Evolutionary conservation across 1,139 yeast species (phyloP), one percentile per base, ranked within the genome.

Genomic region (Geotrichum citri-aurantii): DNA sequence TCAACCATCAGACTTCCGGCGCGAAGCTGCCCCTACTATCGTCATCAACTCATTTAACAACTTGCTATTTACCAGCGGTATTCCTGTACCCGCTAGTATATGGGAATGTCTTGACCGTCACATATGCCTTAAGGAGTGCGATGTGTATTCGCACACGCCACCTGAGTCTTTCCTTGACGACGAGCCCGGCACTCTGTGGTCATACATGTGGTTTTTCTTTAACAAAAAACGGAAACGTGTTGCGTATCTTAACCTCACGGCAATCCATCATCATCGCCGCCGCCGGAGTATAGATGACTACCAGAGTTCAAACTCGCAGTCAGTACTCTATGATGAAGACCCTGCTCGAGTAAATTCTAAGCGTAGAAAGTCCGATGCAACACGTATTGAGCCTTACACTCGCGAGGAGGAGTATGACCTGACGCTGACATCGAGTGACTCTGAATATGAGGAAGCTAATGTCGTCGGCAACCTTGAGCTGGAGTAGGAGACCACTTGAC

Each of bases 171-270:
- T 89, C 50, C 77, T 90, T 44, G 86, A 88, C 61, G 85, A 83
- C 66, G 88, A 86, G 44, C 86, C 88, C 47, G 92, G 88, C 55
- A 82, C 86, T 1, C 77, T 88, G 74, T 93, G 99, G 99, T 86
- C 93, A 48, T 79, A 86, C 69, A 89, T 89, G 79, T 93, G 96
- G 87, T 93, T 93, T 71, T 84, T 93, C 56, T 91, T 88, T 74
- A 93, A 90, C 74, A 91, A 89, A 73, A 88, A 89, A 68, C 83
- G 88, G 73, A 93, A 92, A 75, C 81, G 98, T 63, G 98, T 93
- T 2, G 90, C 96, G 0, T 93, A 88, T 69, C 72, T 93, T 33
- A 88, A 90, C 67, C 70, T 86, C 55, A 71, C 71, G 50, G 75
- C 76, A 12, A 66, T 64, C 42, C 64, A 75, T 27, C 69, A 64